These are phyloP conservation scores for Phytophthora podocarpi DNA, from an alignment of 352 stramenopile genomes.

Conservation along the genomic window DNA sequence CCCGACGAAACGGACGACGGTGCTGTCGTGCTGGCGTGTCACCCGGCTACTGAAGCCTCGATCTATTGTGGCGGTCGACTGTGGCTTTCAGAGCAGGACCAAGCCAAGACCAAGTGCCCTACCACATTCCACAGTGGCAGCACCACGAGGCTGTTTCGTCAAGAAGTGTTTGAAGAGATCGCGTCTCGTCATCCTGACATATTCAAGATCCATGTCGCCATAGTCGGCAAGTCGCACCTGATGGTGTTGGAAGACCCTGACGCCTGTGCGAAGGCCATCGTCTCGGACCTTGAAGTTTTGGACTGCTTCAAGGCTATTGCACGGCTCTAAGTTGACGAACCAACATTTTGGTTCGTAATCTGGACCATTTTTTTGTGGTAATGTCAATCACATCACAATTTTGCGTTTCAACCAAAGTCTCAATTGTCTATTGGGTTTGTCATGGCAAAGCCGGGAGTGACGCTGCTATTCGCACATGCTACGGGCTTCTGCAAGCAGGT, in stretches of 20 bases:
- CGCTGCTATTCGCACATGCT: conserved; percentile 60
- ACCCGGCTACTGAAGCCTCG: conserved; percentile 33
- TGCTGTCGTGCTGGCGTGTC: conserved; percentile 29
- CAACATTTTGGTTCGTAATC: conserved; percentile 12
- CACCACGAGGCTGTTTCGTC: conserved; percentile 31
- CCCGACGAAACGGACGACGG: conserved; percentile 13
- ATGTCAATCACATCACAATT: conserved; percentile 13
- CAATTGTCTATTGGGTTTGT: conserved; percentile 8
- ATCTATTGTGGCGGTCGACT: conserved; percentile 36
- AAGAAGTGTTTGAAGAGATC: conserved; percentile 28
- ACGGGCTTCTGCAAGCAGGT: conserved; percentile 57
- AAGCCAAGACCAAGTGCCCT: conserved; percentile 22
- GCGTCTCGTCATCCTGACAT: conserved; percentile 25
- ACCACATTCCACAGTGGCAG: conserved; percentile 45
- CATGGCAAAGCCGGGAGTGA: conserved; percentile 26
- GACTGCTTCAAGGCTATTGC: conserved; percentile 8
- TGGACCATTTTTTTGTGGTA: conserved; percentile 5
- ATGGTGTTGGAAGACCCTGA: conserved; percentile 50
- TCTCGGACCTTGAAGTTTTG: conserved; percentile 21
- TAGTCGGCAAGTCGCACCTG: conserved; percentile 36
- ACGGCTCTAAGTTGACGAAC: conserved; percentile 11
- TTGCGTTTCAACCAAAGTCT: conserved; percentile 18
- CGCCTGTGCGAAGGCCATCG: conserved; percentile 39
- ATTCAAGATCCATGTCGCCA: conserved; percentile 25
- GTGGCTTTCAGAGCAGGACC: conserved; percentile 29